Evolutionary conservation across 257 asterid genomes (phyloP), one percentile per base, ranked within the genome.

Genomic region (Nicotiana knightiana): DNA sequence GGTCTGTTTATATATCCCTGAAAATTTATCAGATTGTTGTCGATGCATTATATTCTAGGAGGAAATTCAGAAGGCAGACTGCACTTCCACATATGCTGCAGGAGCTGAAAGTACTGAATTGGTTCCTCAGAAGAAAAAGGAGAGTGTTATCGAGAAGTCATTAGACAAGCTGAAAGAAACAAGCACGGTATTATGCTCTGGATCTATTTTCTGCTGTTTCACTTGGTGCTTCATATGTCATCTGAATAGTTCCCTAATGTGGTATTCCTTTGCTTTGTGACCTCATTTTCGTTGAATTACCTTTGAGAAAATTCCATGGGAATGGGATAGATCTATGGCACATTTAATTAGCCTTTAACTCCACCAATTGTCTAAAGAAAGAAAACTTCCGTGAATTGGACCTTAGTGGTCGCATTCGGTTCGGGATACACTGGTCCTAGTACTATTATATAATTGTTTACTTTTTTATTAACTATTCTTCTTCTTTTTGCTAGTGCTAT

Each of bases 111-210:
- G 87, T 35, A 37, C 84, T 77, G 54, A 70, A 17, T 80, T 89
- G 88, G 92, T 87, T 78, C 92, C 80, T 67, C 85, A 86, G 85
- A 90, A 86, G 90, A 93, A 91, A 90, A 92, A 96, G 77, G 96
- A 90, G 84, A 81, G 81, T 83, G 87, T 96, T 59, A 87, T 96
- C 67, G 96, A 82, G 83, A 94, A 92, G 88, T 94, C 98, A 54
- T 85, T 94, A 88, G 97, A 94, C 70, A 93, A 94, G 89, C 90
- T 96, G 89, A 94, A 90, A 88, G 97, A 92, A 88, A 91, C 99
- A 18, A 91, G 96, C 92, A 94, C 94, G 87, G 98, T 96, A 90
- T 63, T 90, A 53, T 77, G 79, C 55, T 68, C 81, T 68, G 16
- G 43, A 26, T 26, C 79, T 26, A 17, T 18, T 59, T 59, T 46